These are phyloP conservation scores for Pseudogymnoascus sp. DNA, from an alignment of 2,329 filamentous ascomycete species.

Conservation along the genomic window DNA sequence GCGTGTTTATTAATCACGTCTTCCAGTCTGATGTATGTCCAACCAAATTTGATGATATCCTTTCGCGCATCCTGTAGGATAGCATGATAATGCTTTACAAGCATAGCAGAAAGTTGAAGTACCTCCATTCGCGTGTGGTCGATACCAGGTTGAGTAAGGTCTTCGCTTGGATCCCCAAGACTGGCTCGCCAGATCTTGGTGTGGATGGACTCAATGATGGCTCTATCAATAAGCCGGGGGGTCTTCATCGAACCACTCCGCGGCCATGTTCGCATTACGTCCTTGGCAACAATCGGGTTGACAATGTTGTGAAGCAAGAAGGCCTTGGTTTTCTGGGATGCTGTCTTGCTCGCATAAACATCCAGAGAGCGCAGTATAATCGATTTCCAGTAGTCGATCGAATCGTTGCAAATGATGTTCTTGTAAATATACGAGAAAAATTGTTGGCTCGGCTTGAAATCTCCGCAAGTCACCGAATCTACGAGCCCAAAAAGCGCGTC, in stretches of 20 bases:
- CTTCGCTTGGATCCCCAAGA: constrained; percentile 71
- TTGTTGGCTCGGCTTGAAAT: constrained; percentile 67
- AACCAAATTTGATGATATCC: constrained; percentile 98
- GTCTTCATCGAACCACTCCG: constrained; percentile 46
- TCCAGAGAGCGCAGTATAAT: constrained; percentile 81
- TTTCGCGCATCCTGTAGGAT: constrained; percentile 88
- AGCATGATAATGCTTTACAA: constrained; percentile 88
- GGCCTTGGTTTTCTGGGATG: constrained; percentile 82
- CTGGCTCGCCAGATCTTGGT: constrained; percentile 91
- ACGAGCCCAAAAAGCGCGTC: constrained; percentile 80
- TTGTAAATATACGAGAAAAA: constrained; percentile 79
- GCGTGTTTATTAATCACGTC: constrained; percentile 99
- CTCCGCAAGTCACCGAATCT: constrained; percentile 72
- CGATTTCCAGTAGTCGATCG: constrained; percentile 76
- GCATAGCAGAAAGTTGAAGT: constrained; percentile 84
- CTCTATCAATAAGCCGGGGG: constrained; percentile 72
- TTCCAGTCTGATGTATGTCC: constrained; percentile 97
- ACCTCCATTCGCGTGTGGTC: constrained; percentile 96
- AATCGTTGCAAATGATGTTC: constrained; percentile 73
- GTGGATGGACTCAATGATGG: constrained; percentile 82
- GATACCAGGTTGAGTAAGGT: constrained; percentile 74
- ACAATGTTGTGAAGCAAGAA: constrained; percentile 88
- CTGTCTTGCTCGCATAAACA: constrained; percentile 68
- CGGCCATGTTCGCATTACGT: constrained; percentile 76
- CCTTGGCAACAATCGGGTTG: constrained; percentile 94